phyloP scores from a whole-genome alignment of 768 basidiomycete genomes.

The Hericium erinaceus region DNA sequence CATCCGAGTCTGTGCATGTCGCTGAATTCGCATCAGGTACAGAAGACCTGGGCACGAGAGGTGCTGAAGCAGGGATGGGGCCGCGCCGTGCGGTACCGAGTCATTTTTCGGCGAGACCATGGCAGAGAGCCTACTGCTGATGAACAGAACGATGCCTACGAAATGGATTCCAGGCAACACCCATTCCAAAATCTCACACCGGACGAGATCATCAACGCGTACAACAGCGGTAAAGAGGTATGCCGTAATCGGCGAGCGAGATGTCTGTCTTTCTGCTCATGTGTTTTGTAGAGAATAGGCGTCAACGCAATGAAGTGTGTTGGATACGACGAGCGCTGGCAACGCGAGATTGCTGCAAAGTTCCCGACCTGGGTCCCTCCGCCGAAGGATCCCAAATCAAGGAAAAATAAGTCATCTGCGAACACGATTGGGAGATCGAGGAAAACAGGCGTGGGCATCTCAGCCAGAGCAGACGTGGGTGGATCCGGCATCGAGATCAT shows the following conservation, averaged over 20 bases:
- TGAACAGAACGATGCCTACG: not conserved
- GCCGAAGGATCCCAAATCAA: too few relatives aligned
- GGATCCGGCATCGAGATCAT: too few relatives aligned
- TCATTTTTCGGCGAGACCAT: not conserved
- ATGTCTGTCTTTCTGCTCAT: too few relatives aligned
- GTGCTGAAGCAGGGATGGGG: not conserved
- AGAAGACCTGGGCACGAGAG: not conserved
- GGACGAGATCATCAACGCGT: not conserved
- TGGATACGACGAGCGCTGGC: too few relatives aligned
- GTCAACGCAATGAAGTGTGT: too few relatives aligned
- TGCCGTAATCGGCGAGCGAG: not conserved
- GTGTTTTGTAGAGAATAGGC: too few relatives aligned
- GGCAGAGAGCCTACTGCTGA: not conserved
- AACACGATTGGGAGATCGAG: too few relatives aligned
- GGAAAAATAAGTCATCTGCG: too few relatives aligned
- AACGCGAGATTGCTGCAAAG: too few relatives aligned
- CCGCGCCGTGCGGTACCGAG: not conserved
- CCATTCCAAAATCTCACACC: not conserved
- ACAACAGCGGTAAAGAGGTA: not conserved
- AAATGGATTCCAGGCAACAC: not conserved
- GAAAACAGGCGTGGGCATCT: too few relatives aligned
- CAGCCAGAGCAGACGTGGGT: too few relatives aligned
- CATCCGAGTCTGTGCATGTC: not conserved
- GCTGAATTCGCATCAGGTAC: not conserved
- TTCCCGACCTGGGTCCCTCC: too few relatives aligned